Percentiles rank a stretch among this genome's conserved stretches.
phyloP scores from a whole-genome alignment of 768 basidiomycete species.

The Pleurotus pulmonarius region DNA sequence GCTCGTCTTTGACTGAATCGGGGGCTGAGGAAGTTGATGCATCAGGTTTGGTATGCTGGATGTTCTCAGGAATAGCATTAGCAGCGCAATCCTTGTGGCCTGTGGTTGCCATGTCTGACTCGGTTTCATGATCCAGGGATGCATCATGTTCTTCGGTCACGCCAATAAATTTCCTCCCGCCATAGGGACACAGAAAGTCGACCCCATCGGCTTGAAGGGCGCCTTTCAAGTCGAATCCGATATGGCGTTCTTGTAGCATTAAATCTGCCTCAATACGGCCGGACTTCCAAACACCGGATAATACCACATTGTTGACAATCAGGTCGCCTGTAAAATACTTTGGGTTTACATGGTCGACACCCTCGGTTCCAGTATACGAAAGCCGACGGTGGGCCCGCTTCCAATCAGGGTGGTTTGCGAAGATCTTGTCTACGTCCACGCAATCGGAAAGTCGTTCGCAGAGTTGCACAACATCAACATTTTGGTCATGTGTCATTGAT shows the following conservation, averaged over 20 bases:
- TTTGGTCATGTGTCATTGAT: conserved; percentile 18
- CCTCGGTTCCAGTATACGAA: background rate
- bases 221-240: background rate
- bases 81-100: too few relatives aligned
- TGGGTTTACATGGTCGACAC: conserved; percentile 6
- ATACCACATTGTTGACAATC: background rate
- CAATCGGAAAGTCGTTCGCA: background rate
- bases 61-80: too few relatives aligned
- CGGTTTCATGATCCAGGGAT: background rate
- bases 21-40: background rate
- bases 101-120: background rate
- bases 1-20: background rate
- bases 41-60: too few relatives aligned
- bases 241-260: background rate
- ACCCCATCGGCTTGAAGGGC: background rate
- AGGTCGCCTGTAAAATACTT: background rate
- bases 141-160: background rate
- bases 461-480: conserved; percentile 14
- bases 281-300: background rate
- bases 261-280: background rate
- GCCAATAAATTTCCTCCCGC: background rate
- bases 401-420: background rate
- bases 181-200: background rate
- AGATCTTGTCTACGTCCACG: background rate
- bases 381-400: background rate